Evolutionary conservation across 352 stramenopile genomes (phyloP).

Genomic region (Globisporangium cylindrosporum): DNA sequence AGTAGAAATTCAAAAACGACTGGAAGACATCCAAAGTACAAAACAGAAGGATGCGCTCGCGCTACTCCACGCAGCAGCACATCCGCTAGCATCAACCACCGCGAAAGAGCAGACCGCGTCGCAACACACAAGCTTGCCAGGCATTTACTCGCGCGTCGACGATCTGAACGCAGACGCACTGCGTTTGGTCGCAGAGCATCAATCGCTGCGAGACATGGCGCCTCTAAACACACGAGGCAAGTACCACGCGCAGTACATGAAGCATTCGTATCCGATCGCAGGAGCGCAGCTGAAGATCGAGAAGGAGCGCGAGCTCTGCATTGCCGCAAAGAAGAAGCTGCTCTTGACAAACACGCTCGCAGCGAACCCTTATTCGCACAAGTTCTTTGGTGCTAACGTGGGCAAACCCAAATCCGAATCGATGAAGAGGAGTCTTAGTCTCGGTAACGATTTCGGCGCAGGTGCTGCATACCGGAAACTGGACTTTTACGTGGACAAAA

Average conservation of each 20-base stretch:
- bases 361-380: background rate
- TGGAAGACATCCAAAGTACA: conserved; percentile 22
- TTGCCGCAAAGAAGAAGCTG: conserved; percentile 67
- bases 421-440: conserved; percentile 14
- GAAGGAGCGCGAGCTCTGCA: conserved; percentile 53
- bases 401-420: background rate
- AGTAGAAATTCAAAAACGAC: conserved; percentile 25
- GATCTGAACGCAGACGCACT: conserved; percentile 37
- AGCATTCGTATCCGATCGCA: conserved; percentile 68
- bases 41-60: conserved; percentile 15
- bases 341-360: conserved; percentile 29
- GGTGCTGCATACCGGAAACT: conserved; percentile 35
- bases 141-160: conserved; percentile 52
- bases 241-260: conserved; percentile 69
- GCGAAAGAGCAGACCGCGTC: background rate
- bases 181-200: conserved; percentile 42
- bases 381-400: background rate
- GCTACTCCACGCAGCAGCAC: background rate
- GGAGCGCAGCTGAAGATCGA: conserved; percentile 68
- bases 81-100: background rate
- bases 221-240: conserved; percentile 59
- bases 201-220: conserved; percentile 29
- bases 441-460: conserved; percentile 1
- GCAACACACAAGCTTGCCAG: conserved; percentile 16
- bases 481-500: conserved; percentile 45